phyloP scores from a whole-genome alignment of 176 grass and related monocot genomes.

The Lolium perenne region DNA sequence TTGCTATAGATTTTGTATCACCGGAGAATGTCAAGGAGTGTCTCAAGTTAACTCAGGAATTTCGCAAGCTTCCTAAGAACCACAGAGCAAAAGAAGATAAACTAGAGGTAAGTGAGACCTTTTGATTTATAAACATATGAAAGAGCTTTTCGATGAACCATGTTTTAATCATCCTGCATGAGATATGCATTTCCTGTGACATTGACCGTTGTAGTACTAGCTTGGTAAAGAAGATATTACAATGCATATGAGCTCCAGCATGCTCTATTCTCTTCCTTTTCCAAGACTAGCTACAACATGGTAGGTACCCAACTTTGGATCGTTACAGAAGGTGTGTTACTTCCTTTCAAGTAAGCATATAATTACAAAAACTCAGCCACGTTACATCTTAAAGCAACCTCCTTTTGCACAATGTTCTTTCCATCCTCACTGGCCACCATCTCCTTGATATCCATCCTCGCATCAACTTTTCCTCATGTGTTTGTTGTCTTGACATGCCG shows the following conservation, averaged over 20 bases:
- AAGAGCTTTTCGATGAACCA: not conserved
- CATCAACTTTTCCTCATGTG: not conserved
- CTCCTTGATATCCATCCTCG: slow-evolving; percentile 12
- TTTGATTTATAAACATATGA: slow-evolving; percentile 32
- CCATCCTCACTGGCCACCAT: not conserved
- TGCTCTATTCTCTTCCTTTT: slow-evolving; percentile 28
- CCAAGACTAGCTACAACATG: not conserved
- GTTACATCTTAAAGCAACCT: slow-evolving; percentile 1
- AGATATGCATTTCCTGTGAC: slow-evolving; percentile 12
- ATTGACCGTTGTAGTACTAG: not conserved
- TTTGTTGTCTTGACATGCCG: not conserved
- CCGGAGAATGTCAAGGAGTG: slow-evolving; percentile 74
- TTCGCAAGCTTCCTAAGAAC: slow-evolving; percentile 62
- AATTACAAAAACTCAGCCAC: not conserved
- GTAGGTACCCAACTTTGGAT: not conserved
- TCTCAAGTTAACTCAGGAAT: slow-evolving; percentile 72
- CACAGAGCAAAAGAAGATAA: slow-evolving; percentile 88
- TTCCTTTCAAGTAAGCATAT: not conserved
- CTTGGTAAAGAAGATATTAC: slow-evolving; percentile 2
- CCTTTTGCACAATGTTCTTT: not conserved
- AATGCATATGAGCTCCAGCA: not conserved
- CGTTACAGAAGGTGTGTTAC: not conserved
- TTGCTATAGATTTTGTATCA: slow-evolving; percentile 88
- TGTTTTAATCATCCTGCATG: slow-evolving; percentile 18
- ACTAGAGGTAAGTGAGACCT: slow-evolving; percentile 64